Evolutionary conservation across 495 filamentous ascomycete genomes (phyloP), one percentile per base, ranked within the genome.

Genomic region (Podospora pseudopauciseta): DNA sequence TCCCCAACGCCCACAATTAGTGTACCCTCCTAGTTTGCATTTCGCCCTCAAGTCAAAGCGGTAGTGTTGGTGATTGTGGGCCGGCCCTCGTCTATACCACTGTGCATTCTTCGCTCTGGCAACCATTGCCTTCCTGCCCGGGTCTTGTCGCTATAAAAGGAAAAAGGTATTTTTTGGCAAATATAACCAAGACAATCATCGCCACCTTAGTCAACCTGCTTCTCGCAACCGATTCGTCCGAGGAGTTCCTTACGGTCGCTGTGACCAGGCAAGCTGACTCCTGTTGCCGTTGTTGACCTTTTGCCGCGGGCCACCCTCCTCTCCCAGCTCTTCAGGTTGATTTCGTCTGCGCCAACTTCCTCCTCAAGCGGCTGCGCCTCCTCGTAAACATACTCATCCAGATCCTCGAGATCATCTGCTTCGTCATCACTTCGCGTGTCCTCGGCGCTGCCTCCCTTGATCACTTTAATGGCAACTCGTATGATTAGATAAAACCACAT

Each of bases 401-500:
- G 80, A 2, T 85, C 82, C 23, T 87, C 81, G 2, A 84, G 83
- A 19, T 88, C 85, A 27, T 86, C 89, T 27, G 80, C 91, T 73
- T 97, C 94, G 69, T 93, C 93, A 70, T 97, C 94, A 75, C 92
- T 96, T 62, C 94, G 88, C 32, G 86, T 84, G 73, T 98, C 94
- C 65, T 96, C 94, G 27, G 94, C 93, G 30, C 86, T 83, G n/a
- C 86, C 85, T 28, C 92, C 93, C 60, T 81, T 86, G 19, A 97
- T 72, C 2, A 97, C 91, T 34, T 86, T 87, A 63, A 88, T 80
- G 20, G 92, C 94, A 1, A 98, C 91, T 28, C 86, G 85, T 30
- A 92, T 74, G 73, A 97, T 96, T 88, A 97, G 90, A 72, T 81
- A 85, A 76, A 97, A 96, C 94, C 94, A 98, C 71, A 94, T 82